Base-by-base conservation (phyloP, 495 filamentous ascomycete genomes). In the Cercophora samala region DNA sequence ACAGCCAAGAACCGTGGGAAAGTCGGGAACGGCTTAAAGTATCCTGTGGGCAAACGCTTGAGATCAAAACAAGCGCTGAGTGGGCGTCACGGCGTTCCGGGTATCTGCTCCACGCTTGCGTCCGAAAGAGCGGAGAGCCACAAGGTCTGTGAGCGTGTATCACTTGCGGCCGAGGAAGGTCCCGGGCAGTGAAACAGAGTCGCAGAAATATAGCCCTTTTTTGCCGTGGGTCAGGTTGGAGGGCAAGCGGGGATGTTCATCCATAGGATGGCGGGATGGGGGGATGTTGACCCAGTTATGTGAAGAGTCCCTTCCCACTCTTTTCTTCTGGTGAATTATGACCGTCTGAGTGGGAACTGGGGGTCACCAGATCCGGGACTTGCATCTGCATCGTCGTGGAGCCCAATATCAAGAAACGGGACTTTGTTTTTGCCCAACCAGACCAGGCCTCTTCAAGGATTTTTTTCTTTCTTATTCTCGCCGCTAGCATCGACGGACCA, bases 401-500 rank as follows among this genome's bases (percentile, higher is more conserved):
- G 53, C 64, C 26, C 54, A 65, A 25, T 60, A 21, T 13, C 26
- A 46, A 21, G 4, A 25, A 32, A 54, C 52, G 19, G 13, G 52
- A 54, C 19, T 54, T 54, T 54, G 17, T 21, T 18, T 54, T 21
- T 54, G 52, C n/a, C 53, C 23, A 56, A 24, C 23, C n/a, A 32
- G 55, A 51, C 59, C 51, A 24, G 60, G n/a, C 46, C 42, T 21
- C 25, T 51, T 29, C 15, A 37, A 29, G 46, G 6, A 19, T 60
- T 60, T 53, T 58, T 42, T 53, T n/a, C n/a, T 26, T 37, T 51
- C 55, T 53, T 52, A 8, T 60, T 64, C 22, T 64, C n/a, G 6
- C 62, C 60, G 62, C 2, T 59, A 58, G 55, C 26, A 65, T 18
- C 37, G 53, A 56, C 24, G 51, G 59, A 18, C 68, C 68, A 70